Evolutionary conservation across 1,139 yeast genomes (phyloP).

Genomic region (Candida tetrigidarum): DNA sequence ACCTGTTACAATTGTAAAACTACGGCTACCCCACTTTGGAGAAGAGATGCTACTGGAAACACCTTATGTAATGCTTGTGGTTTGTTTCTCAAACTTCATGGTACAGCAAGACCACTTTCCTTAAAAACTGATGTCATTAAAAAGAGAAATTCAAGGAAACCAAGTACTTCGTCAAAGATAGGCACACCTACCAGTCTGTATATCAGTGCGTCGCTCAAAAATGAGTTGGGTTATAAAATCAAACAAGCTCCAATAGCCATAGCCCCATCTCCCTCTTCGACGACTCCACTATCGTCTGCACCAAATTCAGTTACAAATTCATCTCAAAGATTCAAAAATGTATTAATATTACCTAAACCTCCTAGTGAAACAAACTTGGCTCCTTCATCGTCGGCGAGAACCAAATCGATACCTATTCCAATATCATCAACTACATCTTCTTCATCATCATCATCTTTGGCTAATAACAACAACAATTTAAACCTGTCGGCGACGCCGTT

Average conservation of each 20-base stretch:
- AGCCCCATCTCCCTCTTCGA: conserved; percentile 14
- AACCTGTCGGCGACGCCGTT: conserved; percentile 26
- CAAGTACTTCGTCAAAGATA: conserved; percentile 16
- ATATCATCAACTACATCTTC: conserved; percentile 9
- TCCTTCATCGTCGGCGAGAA: background rate
- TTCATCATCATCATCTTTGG: conserved; percentile 21
- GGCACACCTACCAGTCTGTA: conserved; percentile 8
- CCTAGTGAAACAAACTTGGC: conserved; percentile 16
- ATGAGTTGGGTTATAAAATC: conserved; percentile 5
- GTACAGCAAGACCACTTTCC: conserved; percentile 60
- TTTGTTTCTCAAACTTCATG: conserved; percentile 57
- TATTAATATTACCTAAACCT: conserved; percentile 51
- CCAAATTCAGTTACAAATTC: conserved; percentile 16
- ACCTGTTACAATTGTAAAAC: conserved; percentile 52
- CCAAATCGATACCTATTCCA: conserved; percentile 19
- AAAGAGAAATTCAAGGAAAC: conserved; percentile 49
- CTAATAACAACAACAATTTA: conserved; percentile 9
- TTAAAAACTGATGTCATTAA: conserved; percentile 62
- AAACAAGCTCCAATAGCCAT: conserved; percentile 12
- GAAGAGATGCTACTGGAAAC: conserved; percentile 59
- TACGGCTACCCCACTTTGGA: conserved; percentile 60
- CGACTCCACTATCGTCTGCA: conserved; percentile 15
- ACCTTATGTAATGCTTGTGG: conserved; percentile 68
- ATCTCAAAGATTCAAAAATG: conserved; percentile 36
- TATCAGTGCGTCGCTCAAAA: conserved; percentile 10